Conservation (phyloP, 345 rosid genomes). For the Eucalyptus melliodora region DNA sequence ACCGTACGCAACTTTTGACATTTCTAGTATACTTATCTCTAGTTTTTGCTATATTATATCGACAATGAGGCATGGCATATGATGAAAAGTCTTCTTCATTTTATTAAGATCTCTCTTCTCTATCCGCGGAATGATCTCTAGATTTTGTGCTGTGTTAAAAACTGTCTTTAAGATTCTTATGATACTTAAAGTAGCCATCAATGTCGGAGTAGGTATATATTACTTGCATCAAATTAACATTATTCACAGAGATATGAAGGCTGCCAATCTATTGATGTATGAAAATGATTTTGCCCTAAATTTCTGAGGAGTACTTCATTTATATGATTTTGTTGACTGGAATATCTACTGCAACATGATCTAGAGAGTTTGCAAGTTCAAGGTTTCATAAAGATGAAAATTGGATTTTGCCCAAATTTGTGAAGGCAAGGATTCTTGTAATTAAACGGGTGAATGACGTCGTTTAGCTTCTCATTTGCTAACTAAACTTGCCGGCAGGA, state of each 20-base stretch:
- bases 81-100: background rate
- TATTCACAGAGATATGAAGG: constrained; percentile 6
- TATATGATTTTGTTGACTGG: background rate
- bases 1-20: no score
- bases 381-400: no score
- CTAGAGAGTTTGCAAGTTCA: no score
- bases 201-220: constrained; percentile 1
- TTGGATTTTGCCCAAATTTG: no score
- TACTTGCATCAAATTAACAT: constrained; percentile 10
- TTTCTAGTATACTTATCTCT: no score
- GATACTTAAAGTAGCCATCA: constrained; percentile 5
- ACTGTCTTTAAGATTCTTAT: background rate
- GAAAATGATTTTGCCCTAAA: background rate
- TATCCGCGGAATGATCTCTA: background rate
- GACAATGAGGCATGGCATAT: background rate
- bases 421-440: no score
- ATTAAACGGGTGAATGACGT: no score
- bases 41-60: background rate
- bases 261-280: constrained; percentile 7
- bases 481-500: rapidly evolving
- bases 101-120: background rate
- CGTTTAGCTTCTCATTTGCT: no score
- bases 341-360: background rate
- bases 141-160: background rate
- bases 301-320: background rate